Evolutionary conservation across 1,284 basidiomycete genomes (phyloP), one percentile per base, ranked within the genome.

Genomic region (Afroboletus lepidellus): DNA sequence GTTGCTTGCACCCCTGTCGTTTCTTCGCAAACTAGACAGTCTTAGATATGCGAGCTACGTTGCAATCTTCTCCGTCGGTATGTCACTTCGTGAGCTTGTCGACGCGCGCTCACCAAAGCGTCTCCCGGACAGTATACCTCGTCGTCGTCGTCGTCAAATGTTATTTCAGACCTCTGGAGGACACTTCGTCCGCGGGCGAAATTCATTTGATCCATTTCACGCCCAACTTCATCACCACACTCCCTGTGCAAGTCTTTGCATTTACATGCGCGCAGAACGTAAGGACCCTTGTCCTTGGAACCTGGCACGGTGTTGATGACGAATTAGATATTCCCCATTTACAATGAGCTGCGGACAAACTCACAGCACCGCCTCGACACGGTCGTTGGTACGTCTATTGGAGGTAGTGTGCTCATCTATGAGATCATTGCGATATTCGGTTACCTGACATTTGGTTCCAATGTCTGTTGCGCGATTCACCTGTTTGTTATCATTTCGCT

Each of bases 191-290:
- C 36, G 78, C 65, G 54, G 92, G 92, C 55, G 82, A 91, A 66
- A 74, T 87, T 16, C 76, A 77, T 56, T 70, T 84, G n/a, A 77
- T 90, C 55, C 80, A 83, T 60, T 83, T 91, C 58, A 89, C 89
- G 8, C 81, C 93, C 8, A 81, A 77, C 51, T 89, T 96, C 62
- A 76, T 98, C 15, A 84, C 89, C 21, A 94, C 83, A 25, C 93
- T 93, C 75, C 96, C 94, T 0, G 92, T 99, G 9, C 94, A 98
- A 71, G 91, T 98, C 2, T 97, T 98, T 72, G 92, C 92, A 9
- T 95, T 87, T 67, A 95, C 93, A 5, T 94, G 93, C 63, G 80
- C 90, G 15, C 92, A 95, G 76, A 95, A 96, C 64, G 92, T 94
- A 68, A 61, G 84, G 23, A 30, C 7, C 13, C 20, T 18, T 43